Evolutionary conservation across 352 stramenopile species (phyloP), one percentile per base, ranked within the genome.

Genomic region (Pythium phragmitis): DNA sequence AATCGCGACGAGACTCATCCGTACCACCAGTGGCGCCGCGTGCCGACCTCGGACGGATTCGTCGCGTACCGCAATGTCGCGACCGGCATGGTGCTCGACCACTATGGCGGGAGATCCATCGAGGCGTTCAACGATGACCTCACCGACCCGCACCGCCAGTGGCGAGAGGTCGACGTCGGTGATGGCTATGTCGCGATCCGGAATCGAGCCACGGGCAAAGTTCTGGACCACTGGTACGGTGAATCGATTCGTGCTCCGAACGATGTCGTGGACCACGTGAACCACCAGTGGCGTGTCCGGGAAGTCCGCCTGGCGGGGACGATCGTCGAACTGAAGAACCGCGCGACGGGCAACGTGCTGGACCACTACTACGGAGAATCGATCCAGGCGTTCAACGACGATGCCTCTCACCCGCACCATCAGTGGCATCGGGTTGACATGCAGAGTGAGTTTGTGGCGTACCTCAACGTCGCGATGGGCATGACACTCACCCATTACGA

Each of bases 291-390:
- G 34, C 34, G 11, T 13, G 34, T 39, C 7, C 26, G 26, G 21
- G 26, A 30, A 30, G 26, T 30, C 26, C 26, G 26, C 4, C 26
- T 30, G 46, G 26, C 46, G 46, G 12, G 11, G 23, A 12, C 46
- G 46, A 63, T 59, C 47, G 54, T 69, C 2, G 47, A 21, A 46
- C 23, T 69, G 30, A 65, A 61, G 63, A 69, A 69, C 50, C 56
- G 55, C 43, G 39, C 48, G 33, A 60, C 63, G 19, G 56, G 56
- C 23, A 47, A 50, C 30, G 50, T 70, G 16, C 57, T 70, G 21
- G 57, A 66, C 23, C 63, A 70, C 51, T 61, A 42, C n/a, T 34
- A 50, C 6, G 50, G 45, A 23, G 21, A 61, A 34, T 52, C 42
- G 14, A 51, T 70, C 43, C 48, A 66, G 21, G 63, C 63, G 1